Evolutionary conservation across 2,329 filamentous ascomycete species (phyloP), one percentile per base, ranked within the genome.

Genomic region (Lithohypha guttulata): DNA sequence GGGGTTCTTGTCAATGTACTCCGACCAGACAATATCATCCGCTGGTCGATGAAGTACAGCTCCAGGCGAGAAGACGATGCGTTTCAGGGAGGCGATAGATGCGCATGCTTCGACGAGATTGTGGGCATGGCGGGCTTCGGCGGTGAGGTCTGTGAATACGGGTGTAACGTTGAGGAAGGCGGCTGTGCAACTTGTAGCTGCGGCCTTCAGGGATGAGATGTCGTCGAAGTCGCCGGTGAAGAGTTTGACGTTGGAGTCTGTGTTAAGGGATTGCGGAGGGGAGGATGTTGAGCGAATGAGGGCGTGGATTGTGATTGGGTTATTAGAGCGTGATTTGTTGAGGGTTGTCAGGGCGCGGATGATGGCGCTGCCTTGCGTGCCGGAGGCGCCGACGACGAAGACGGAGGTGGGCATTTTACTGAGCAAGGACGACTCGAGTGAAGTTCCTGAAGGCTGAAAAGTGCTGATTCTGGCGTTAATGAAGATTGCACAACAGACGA

Each of bases 191-290:
- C 34, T 39, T 10, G 13, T 26, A 4, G 19, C 15, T 14, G 42
- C 43, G 6, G 41, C 34, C 27, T 38, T 34, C 18, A 43, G 20
- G 5, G 42, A 34, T 4, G 10, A 11, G n/a, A 34, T n/a, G 25
- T 75, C 59, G 39, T 72, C 61, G 13, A 79, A 57, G 44, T 78
- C 62, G 6, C 76, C 75, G 46, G 75, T 57, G 2, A 79, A 64
- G 1, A 80, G 48, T 13, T 65, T 64, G 45, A 78, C 65, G 10
- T 65, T 50, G 1, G 66, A 65, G 30, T 64, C 60, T 3, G 57
- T 45, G 1, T 55, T 50, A 2, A 77, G 65, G 11, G 59, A 60
- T 49, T 71, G 60, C 0, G 75, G 69, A 2, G 63, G 64, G 1
- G 56, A 32, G 0, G 71, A 75, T 6, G 56, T 51, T 0, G 64